Evolutionary conservation across 164 flowering plant genomes (phyloP), one percentile per base, ranked within the genome.

Genomic region (Umbellularia californica): DNA sequence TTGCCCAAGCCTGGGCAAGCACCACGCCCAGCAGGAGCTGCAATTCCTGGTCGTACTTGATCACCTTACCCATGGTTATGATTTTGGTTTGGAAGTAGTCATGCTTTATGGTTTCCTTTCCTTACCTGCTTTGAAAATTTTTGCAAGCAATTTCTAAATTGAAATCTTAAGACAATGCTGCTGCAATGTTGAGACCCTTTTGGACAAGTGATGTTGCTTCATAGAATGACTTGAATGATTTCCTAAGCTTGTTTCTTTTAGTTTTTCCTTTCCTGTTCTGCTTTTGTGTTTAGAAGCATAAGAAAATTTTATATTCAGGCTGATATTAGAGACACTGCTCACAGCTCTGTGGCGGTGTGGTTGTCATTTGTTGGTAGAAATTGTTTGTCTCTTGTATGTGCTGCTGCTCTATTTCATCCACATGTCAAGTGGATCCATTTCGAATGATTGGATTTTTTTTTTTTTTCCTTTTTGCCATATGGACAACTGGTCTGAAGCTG

Each of bases 11-110:
- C 80, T 23, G 80, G 80, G 24, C 82, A 77, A 80, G 76, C 80
- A 28, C 76, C 82, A 24, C 80, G 80, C 58, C 82, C 80, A 68
- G 80, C 73, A 68, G 82, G 78, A 63, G 73, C 82, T 74, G 50
- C 79, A 47, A 73, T 64, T 47, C 68, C 72, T 28, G 72, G 15
- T 69, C 72, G 72, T 27, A 66, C 77, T 14, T 75, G 67, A 75
- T 27, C 19, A 64, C n/a, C 15, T 3, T 55, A 2, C 20, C n/a
- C 6, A 20, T 55, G n/a, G 60, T 55, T 55, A 5, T 15, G n/a
- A n/a, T 55, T 55, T 55, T 55, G 60, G 60, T 14, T 55, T 15
- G n/a, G n/a, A 19, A 20, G 20, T 55, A 55, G n/a, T 17, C 5
- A 4, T 55, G n/a, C n/a, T 20, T 55, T 20, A n/a, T 52, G 3